Evolutionary conservation across 2,329 filamentous ascomycete genomes (phyloP).

Genomic region (Neocucurbitaria cava): DNA sequence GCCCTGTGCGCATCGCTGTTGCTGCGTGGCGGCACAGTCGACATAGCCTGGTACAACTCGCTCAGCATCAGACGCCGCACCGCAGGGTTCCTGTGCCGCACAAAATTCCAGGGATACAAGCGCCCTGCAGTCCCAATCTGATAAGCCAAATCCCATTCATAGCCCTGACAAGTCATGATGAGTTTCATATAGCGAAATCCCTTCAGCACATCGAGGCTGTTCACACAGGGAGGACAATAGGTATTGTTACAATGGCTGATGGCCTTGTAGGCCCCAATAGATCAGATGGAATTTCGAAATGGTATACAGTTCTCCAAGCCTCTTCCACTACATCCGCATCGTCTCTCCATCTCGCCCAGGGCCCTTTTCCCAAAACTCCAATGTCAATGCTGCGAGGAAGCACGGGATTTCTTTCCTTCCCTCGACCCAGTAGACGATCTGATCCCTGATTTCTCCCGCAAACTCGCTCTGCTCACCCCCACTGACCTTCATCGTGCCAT

Average conservation of each 20-base stretch:
- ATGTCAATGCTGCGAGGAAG: slow-evolving; percentile 86
- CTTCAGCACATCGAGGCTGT: not conserved
- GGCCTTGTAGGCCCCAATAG: not conserved
- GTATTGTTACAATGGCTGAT: not conserved
- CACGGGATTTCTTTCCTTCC: slow-evolving; percentile 93
- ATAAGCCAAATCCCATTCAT: not conserved
- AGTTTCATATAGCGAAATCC: not conserved
- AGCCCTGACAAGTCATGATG: not conserved
- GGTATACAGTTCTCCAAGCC: not conserved
- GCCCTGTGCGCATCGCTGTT: not conserved
- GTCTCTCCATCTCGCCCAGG: slow-evolving; percentile 24
- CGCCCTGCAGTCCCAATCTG: not conserved
- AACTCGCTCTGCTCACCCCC: slow-evolving; percentile 89
- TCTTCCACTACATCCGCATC: slow-evolving; percentile 23
- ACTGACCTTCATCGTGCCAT: slow-evolving; percentile 96
- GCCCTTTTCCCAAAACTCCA: slow-evolving; percentile 87
- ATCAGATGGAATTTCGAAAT: not conserved
- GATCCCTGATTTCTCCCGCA: slow-evolving; percentile 80
- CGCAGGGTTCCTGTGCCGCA: not conserved
- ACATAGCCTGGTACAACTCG: not conserved
- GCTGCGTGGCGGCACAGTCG: not conserved
- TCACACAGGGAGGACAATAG: not conserved
- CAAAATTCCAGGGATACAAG: not conserved
- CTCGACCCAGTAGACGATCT: slow-evolving; percentile 95
- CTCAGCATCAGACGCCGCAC: not conserved